Base-by-base conservation (phyloP, 2,329 filamentous ascomycete species). In the Pyrenophora tritici-repentis region DNA sequence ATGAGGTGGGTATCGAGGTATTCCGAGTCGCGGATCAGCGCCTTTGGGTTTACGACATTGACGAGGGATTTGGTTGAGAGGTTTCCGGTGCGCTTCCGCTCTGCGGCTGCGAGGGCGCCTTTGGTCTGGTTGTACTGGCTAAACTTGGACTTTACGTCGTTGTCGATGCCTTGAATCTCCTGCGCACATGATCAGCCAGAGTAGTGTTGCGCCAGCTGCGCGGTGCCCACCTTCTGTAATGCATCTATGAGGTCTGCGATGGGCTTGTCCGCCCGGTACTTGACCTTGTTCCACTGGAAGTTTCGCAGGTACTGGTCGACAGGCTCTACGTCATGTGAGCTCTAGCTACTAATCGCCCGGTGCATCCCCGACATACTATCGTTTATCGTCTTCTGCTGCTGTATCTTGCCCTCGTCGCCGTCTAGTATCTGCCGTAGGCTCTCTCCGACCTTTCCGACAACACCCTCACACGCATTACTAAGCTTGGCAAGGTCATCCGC, bases 201-300 rank as follows among this genome's bases (percentile, higher is more conserved):
- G 13, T 13, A 35, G 38, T 33, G 17, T 13, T 29, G 20, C 1
- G 1, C 12, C 38, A 18, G 10, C 16, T 6, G 29, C 18, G 13
- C 6, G 12, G 24, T 26, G 33, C 63, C 12, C 65, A 90, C 90
- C 85, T 96, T 97, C 71, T 96, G 91, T 51, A 99, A 78, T 34
- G 86, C 87, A 73, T 91, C 89, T 64, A 97, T 88, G 53, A 97
- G 81, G 70, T 97, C 93, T 48, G 86, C 83, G 55, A 99, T 83
- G 42, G 93, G 85, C 73, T 93, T 95, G 75, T 99, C 94, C 56
- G 90, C 88, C 66, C 94, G 87, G 76, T 97, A 99, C 73, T 96
- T 94, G 76, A 96, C 90, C 76, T 94, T 97, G 79, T 97, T 97
- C 94, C 94, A 99, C 61, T 85, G 83, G 76, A 97, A 99, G 47